These are phyloP conservation scores for Cladosporium sp. DNA, from an alignment of 2,329 filamentous ascomycete genomes.

Conservation along the genomic window DNA sequence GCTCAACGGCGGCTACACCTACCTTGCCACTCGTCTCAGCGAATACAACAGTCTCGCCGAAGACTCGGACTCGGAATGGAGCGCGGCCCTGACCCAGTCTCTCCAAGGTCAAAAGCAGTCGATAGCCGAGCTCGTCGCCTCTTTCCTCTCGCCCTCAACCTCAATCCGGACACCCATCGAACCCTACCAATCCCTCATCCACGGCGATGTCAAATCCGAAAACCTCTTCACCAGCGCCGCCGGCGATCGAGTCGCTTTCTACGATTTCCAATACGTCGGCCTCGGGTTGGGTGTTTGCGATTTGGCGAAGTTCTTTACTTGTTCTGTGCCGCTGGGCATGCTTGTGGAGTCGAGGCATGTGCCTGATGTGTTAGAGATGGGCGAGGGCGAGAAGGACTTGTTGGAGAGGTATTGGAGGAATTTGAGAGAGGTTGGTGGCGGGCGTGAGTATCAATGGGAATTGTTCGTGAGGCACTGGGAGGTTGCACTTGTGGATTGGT, in stretches of 20 bases:
- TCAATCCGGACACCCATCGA: constrained; percentile 32
- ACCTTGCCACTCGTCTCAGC: constrained; percentile 57
- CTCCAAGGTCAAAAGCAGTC: constrained; percentile 13
- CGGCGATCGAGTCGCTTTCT: constrained; percentile 56
- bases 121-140: constrained; percentile 47
- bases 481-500: constrained; percentile 64
- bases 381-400: constrained; percentile 47
- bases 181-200: constrained; percentile 53
- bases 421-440: constrained; percentile 31
- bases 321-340: constrained; percentile 56
- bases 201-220: constrained; percentile 67
- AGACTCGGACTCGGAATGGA: constrained; percentile 55
- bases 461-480: constrained; percentile 60
- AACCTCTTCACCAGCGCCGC: constrained; percentile 57
- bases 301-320: constrained; percentile 63
- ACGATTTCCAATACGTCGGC: constrained; percentile 67
- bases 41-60: constrained; percentile 51
- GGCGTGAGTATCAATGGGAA: constrained; percentile 50
- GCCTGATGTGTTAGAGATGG: constrained; percentile 45
- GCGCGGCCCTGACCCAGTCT: constrained; percentile 42
- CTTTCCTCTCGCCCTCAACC: constrained; percentile 44
- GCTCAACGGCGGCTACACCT: constrained; percentile 66
- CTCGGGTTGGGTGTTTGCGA: constrained; percentile 63
- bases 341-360: constrained; percentile 36
- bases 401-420: constrained; percentile 47